A percentile compares a stretch with the other conserved stretches of the same genome.
Conservation (phyloP, 179 eudicot genomes). For the Nepenthes alata region DNA sequence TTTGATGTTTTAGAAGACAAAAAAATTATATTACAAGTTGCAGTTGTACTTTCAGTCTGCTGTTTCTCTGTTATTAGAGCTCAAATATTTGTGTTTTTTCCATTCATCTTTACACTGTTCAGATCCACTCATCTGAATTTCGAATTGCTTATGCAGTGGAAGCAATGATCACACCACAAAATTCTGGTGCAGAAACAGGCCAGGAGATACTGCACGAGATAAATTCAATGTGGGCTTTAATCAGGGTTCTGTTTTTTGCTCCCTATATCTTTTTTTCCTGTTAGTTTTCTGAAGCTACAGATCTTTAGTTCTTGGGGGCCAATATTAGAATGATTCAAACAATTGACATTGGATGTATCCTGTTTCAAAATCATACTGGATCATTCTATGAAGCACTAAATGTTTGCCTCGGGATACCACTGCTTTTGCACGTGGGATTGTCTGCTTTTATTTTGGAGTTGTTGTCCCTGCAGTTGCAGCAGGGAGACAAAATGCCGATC, state of each 20-base stretch:
- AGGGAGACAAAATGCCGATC: too few relatives aligned
- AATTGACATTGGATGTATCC: too few relatives aligned
- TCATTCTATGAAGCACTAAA: too few relatives aligned
- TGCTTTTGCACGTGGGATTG: too few relatives aligned
- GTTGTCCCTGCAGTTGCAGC: neutral
- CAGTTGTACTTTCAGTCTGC: too few relatives aligned
- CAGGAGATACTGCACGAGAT: conserved; percentile 88
- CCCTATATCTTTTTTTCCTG: neutral
- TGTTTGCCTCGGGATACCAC: too few relatives aligned
- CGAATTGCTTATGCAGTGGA: conserved; percentile 58
- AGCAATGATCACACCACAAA: conserved; percentile 91
- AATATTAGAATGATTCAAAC: too few relatives aligned
- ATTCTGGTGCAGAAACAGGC: conserved; percentile 99
- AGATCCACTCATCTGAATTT: neutral
- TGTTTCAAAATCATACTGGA: too few relatives aligned
- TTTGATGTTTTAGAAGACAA: too few relatives aligned
- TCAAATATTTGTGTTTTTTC: neutral
- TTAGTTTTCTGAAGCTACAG: neutral
- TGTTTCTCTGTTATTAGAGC: neutral
- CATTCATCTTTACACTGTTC: neutral
- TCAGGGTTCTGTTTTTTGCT: conserved; percentile 30
- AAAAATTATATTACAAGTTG: too few relatives aligned
- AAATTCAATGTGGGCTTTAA: conserved; percentile 49
- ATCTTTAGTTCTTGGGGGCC: neutral
- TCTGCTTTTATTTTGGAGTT: neutral